Conservation (phyloP, 2,329 filamentous ascomycete genomes). For the Triangularia verruculosa region DNA sequence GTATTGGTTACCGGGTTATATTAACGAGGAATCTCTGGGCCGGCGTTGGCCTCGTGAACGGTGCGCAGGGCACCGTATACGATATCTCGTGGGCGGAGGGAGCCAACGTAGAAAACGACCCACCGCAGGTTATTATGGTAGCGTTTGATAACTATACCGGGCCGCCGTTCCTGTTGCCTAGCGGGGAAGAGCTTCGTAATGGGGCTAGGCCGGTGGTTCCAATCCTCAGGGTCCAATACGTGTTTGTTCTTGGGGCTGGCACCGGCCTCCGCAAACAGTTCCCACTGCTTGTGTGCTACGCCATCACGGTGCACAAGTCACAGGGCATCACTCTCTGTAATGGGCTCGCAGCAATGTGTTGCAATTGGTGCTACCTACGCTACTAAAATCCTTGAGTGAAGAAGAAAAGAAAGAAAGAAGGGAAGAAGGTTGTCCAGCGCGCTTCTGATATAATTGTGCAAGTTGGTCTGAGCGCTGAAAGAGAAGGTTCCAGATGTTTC, state of each 20-base stretch:
- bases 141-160: conserved; percentile 8
- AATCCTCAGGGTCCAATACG: conserved; percentile 1
- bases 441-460: no score
- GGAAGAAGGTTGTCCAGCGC: no score
- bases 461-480: no score
- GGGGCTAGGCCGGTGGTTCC: conserved; percentile 1
- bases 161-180: conserved; percentile 2
- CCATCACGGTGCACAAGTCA: conserved; percentile 8
- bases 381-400: no score
- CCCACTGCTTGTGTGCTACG: conserved; percentile 6
- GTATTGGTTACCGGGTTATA: conserved; percentile 10
- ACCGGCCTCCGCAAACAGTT: conserved; percentile 6
- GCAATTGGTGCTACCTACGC: no score
- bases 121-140: conserved; percentile 12
- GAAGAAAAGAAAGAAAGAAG: no score
- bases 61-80: conserved; percentile 3
- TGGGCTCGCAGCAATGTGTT: no score
- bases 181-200: neutral
- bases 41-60: conserved; percentile 10
- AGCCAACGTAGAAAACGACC: neutral
- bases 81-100: neutral
- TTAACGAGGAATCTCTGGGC: conserved; percentile 11
- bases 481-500: no score
- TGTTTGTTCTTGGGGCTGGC: neutral
- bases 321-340: conserved; percentile 6